A percentile compares a stretch with the other conserved stretches of the same genome.
phyloP scores from a whole-genome alignment of 1,284 basidiomycete genomes.

The Mycena citricolor region DNA sequence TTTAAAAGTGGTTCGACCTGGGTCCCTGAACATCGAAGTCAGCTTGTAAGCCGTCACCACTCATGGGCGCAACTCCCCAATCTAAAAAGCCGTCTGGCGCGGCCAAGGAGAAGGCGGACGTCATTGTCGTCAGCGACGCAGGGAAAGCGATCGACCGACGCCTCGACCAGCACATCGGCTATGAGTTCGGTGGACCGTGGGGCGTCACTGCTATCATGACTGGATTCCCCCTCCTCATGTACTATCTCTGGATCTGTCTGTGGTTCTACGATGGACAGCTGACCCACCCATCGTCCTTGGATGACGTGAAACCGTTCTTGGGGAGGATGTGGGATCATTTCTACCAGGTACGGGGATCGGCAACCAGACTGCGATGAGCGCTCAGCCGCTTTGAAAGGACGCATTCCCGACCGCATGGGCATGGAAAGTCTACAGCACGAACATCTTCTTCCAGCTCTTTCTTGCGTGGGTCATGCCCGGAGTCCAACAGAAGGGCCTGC shows the following conservation, averaged over 20 bases:
- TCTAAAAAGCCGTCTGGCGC: slow-evolving; percentile 11
- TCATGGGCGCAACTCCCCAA: slow-evolving; percentile 16
- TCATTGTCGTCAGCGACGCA: slow-evolving; percentile 51
- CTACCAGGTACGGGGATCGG: slow-evolving; percentile 53
- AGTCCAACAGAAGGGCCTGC: slow-evolving; percentile 90
- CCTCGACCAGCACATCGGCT: slow-evolving; percentile 80
- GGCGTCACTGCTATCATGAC: slow-evolving; percentile 94
- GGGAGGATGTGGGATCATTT: slow-evolving; percentile 83
- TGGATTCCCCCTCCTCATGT: slow-evolving; percentile 91
- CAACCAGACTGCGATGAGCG: background rate
- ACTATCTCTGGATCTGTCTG: slow-evolving; percentile 98
- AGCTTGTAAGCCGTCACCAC: no score
- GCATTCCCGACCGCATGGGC: slow-evolving; percentile 90
- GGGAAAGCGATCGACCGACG: slow-evolving; percentile 70
- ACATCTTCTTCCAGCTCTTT: slow-evolving; percentile 87
- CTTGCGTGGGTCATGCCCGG: slow-evolving; percentile 92
- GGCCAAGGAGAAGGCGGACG: slow-evolving; percentile 15
- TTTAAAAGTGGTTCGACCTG: no score
- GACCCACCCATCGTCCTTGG: slow-evolving; percentile 70
- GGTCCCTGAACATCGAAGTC: no score
- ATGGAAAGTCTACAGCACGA: slow-evolving; percentile 86
- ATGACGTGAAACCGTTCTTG: slow-evolving; percentile 81
- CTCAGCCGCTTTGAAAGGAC: slow-evolving; percentile 52
- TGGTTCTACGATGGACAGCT: slow-evolving; percentile 94
- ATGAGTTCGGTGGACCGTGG: slow-evolving; percentile 94